Percentiles rank a stretch among this genome's conserved stretches.
Conservation (phyloP, 2,329 filamentous ascomycete genomes). For the Colletotrichum cordylinicola region DNA sequence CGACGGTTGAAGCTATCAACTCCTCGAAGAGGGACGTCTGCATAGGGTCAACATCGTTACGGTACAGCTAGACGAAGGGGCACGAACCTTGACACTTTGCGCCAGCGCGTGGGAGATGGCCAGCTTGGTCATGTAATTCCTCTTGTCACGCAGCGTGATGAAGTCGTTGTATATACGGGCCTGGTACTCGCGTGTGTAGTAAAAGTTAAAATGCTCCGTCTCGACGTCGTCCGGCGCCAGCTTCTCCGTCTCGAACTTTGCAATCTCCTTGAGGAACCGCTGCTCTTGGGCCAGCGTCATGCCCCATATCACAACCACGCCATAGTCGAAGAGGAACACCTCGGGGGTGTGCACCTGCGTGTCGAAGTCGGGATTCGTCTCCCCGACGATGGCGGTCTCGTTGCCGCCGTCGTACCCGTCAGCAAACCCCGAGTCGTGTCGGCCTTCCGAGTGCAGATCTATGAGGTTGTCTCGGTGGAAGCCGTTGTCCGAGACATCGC, state of each 20-base stretch:
- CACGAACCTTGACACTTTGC: constrained; percentile 85
- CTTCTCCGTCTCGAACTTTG: constrained; percentile 93
- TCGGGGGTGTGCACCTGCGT: constrained; percentile 90
- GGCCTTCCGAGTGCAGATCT: constrained; percentile 56
- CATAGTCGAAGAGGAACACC: constrained; percentile 96
- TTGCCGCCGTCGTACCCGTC: constrained; percentile 31
- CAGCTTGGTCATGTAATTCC: constrained; percentile 97
- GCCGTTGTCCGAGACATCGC: constrained; percentile 65
- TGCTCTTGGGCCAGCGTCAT: constrained; percentile 92
- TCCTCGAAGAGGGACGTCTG: constrained; percentile 96
- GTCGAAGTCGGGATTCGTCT: constrained; percentile 75
- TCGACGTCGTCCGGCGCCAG: constrained; percentile 88
- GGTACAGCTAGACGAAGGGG: not conserved
- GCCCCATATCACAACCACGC: constrained; percentile 97
- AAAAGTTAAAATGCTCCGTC: constrained; percentile 98
- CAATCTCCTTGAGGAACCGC: constrained; percentile 89
- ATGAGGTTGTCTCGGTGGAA: constrained; percentile 68
- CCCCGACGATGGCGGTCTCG: constrained; percentile 37
- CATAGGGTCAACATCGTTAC: not conserved
- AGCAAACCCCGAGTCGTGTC: constrained; percentile 34
- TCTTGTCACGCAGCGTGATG: constrained; percentile 91
- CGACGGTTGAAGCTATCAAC: constrained; percentile 90
- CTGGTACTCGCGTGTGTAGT: constrained; percentile 98
- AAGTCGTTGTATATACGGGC: constrained; percentile 99
- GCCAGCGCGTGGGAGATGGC: constrained; percentile 95